A percentile compares a stretch with the other conserved stretches of the same genome.
These are phyloP conservation scores for Aspergillus flavus DNA, from an alignment of 2,329 filamentous ascomycete species.

Conservation along the genomic window DNA sequence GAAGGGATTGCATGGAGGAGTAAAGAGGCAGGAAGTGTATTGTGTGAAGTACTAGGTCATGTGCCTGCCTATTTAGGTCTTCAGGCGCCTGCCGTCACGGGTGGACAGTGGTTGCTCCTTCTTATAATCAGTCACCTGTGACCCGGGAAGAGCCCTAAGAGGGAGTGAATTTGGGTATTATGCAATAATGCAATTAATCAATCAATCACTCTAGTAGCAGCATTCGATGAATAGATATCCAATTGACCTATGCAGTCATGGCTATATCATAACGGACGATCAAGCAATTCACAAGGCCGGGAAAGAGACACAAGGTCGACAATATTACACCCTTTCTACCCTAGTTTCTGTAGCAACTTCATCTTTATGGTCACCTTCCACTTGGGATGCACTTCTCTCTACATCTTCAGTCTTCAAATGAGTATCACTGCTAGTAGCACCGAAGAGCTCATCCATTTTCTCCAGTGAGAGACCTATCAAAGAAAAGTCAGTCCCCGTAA, in stretches of 20 bases:
- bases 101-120: no score
- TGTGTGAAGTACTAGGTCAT: no score
- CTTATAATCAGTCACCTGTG: no score
- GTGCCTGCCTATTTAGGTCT: no score
- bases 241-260: not conserved
- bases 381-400: constrained; percentile 16
- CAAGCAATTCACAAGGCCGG: not conserved
- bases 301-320: not conserved
- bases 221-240: not conserved
- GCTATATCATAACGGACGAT: not conserved
- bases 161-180: no score
- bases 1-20: no score
- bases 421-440: constrained; percentile 56
- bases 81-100: no score
- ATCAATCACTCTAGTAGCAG: no score
- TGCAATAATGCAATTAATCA: no score
- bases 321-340: constrained; percentile 9
- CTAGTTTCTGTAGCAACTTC: constrained; percentile 7
- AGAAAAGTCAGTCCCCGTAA: not conserved
- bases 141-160: no score
- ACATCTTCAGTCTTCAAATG: constrained; percentile 24
- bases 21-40: no score
- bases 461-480: constrained; percentile 55
- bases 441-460: constrained; percentile 69
- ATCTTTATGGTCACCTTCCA: constrained; percentile 12